phyloP scores from a whole-genome alignment of 176 grass and related monocot genomes.

The sorghum (Sorghum bicolor) region Sorghum_bicolor_NCBIv3 NC_012872.2:69729501-69730000 shows the following conservation, averaged over 20 bases:
- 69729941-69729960: neutral
- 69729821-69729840: neutral
- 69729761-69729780: neutral
- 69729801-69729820: neutral
- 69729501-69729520: constrained; percentile 28
- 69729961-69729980: neutral
- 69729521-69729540: neutral
- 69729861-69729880: neutral
- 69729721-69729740: no score
- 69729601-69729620: no score
- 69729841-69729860: neutral
- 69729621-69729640: neutral
- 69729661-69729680: no score
- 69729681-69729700: no score
- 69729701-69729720: no score
- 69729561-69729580: no score
- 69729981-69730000: neutral
- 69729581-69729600: no score
- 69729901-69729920: neutral
- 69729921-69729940: neutral
- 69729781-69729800: neutral
- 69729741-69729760: no score
- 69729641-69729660: neutral
- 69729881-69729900: neutral
- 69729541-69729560: no score